These are phyloP conservation scores for Penicillium sp. DNA, from an alignment of 2,329 filamentous ascomycete species.

Conservation along the genomic window DNA sequence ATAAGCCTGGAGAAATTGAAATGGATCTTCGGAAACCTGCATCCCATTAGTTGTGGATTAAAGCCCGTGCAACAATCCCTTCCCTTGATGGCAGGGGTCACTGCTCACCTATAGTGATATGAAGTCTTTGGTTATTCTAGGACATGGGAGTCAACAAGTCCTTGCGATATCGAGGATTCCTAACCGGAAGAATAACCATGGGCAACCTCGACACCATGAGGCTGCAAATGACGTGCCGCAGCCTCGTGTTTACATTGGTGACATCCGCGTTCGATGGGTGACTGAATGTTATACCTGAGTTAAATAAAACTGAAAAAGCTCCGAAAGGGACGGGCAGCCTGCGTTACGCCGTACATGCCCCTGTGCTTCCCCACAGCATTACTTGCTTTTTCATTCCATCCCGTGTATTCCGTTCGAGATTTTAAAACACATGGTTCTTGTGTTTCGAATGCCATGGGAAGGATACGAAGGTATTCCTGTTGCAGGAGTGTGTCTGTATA, in stretches of 20 bases:
- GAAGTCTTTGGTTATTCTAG: background rate
- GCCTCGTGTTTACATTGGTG: slow-evolving; percentile 2
- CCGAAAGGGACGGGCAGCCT: background rate
- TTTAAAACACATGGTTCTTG: slow-evolving; percentile 1
- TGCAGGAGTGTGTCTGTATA: background rate
- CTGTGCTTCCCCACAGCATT: background rate
- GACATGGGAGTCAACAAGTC: background rate
- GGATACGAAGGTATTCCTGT: background rate
- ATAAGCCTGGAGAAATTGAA: slow-evolving; percentile 2
- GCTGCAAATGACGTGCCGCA: background rate
- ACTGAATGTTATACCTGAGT: background rate
- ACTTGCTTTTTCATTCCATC: background rate
- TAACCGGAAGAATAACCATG: background rate
- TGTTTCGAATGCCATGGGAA: background rate
- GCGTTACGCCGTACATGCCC: slow-evolving; percentile 3
- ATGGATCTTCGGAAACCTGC: slow-evolving; percentile 11
- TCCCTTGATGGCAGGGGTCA: background rate
- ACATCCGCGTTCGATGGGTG: background rate
- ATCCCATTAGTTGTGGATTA: background rate
- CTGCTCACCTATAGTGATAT: background rate
- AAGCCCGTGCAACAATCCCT: slow-evolving; percentile 1
- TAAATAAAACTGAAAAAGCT: slow-evolving; percentile 2
- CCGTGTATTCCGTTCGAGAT: background rate
- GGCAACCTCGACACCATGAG: slow-evolving; percentile 1
- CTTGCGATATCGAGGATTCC: background rate